Conservation (phyloP, 2,329 filamentous ascomycete species). For the Paracorniculantispora psalliotae region DNA sequence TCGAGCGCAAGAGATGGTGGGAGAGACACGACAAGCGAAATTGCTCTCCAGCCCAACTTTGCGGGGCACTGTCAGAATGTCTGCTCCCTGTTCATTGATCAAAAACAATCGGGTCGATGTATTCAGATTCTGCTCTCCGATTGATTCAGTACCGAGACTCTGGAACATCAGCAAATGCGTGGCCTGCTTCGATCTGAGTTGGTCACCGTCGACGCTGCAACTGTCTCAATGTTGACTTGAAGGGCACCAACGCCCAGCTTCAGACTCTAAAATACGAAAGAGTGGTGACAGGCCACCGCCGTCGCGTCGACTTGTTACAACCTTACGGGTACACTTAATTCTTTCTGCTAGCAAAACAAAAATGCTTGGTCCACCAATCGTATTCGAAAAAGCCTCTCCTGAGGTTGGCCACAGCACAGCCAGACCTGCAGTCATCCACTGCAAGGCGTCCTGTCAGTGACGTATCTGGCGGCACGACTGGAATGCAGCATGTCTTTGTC, state of each 20-base stretch:
- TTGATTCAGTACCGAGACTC: background rate
- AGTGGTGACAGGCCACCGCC: background rate
- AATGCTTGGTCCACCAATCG: background rate
- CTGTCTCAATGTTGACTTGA: background rate
- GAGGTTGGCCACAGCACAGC: background rate
- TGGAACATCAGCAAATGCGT: background rate
- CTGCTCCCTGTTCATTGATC: background rate
- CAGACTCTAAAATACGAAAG: background rate
- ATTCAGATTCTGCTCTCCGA: background rate
- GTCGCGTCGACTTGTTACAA: background rate
- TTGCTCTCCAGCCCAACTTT: background rate
- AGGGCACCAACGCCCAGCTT: background rate
- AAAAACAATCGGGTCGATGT: background rate
- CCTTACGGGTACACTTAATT: too few relatives aligned
- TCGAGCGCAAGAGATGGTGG: background rate
- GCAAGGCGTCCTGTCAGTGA: background rate
- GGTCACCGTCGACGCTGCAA: background rate
- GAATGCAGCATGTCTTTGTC: constrained; percentile 7
- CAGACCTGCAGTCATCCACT: background rate
- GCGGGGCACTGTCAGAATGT: background rate
- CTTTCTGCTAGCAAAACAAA: background rate
- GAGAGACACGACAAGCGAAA: constrained; percentile 3
- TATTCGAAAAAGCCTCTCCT: background rate
- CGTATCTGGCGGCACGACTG: background rate
- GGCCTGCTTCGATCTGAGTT: background rate